phyloP scores from a whole-genome alignment of 2,329 filamentous ascomycete genomes.

The Xylariaceae sp. region DNA sequence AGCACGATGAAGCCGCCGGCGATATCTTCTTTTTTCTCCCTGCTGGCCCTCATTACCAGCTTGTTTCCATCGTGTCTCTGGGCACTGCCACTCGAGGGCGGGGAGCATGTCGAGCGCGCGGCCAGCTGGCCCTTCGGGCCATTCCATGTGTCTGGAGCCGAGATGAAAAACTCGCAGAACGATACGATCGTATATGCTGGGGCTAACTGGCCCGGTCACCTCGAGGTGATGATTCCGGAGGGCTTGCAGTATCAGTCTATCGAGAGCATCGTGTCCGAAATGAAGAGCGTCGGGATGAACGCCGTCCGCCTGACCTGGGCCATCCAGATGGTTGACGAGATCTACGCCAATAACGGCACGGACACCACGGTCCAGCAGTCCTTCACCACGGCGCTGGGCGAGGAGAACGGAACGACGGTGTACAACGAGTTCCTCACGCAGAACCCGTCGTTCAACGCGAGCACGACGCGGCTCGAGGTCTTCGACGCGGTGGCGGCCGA shows the following conservation, averaged over 20 bases:
- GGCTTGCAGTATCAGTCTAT: conserved; percentile 56
- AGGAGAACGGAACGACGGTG: conserved; percentile 43
- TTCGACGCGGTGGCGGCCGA: conserved; percentile 57
- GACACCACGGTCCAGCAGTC: conserved; percentile 40
- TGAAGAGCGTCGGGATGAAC: conserved; percentile 56
- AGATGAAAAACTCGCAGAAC: conserved; percentile 35
- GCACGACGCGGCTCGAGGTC: conserved; percentile 40
- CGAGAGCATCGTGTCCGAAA: conserved; percentile 42
- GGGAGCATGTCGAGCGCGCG: conserved; percentile 14
- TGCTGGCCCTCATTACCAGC: conserved; percentile 18
- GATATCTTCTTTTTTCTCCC: conserved; percentile 12
- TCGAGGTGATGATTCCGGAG: conserved; percentile 58
- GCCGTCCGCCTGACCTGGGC: conserved; percentile 55
- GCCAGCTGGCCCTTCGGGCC: conserved; percentile 22
- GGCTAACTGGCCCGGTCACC: conserved; percentile 55
- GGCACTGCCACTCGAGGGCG: not conserved
- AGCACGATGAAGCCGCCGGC: conserved; percentile 12
- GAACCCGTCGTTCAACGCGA: conserved; percentile 47
- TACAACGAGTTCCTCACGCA: conserved; percentile 44
- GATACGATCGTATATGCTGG: conserved; percentile 43
- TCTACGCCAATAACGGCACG: conserved; percentile 38
- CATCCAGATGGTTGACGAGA: conserved; percentile 56
- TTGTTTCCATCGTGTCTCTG: conserved; percentile 6
- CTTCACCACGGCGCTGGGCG: conserved; percentile 39
- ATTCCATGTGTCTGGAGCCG: conserved; percentile 32